These are phyloP conservation scores for Nakaseomyces bracarensis DNA, from an alignment of 1,139 yeast species.

Conservation along the genomic window DNA sequence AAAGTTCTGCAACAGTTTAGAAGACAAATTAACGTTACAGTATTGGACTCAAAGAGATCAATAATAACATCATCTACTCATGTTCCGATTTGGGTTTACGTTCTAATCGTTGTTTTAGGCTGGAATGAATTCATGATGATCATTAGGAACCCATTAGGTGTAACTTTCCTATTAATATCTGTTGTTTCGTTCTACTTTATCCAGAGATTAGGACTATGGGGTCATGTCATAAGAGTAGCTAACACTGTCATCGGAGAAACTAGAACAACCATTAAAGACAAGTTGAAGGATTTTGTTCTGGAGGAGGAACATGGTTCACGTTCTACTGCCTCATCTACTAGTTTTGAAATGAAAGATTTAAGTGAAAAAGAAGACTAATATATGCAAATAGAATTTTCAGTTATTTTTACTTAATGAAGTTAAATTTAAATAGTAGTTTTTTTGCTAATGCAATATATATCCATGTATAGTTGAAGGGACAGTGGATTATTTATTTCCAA, in stretches of 20 bases:
- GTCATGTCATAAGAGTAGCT: slow-evolving; percentile 59
- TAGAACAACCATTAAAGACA: slow-evolving; percentile 47
- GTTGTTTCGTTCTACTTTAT: slow-evolving; percentile 61
- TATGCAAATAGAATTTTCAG: not conserved
- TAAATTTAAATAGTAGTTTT: too few relatives aligned
- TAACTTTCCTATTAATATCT: slow-evolving; percentile 46
- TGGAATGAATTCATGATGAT: slow-evolving; percentile 95
- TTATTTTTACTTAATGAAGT: not conserved
- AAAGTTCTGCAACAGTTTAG: slow-evolving; percentile 55
- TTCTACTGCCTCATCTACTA: not conserved
- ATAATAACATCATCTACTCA: slow-evolving; percentile 62
- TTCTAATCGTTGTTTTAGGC: slow-evolving; percentile 66
- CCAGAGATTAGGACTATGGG: slow-evolving; percentile 63
- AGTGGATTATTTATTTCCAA: too few relatives aligned
- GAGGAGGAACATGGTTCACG: slow-evolving; percentile 24
- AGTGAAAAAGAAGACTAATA: slow-evolving; percentile 1
- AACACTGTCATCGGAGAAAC: slow-evolving; percentile 53
- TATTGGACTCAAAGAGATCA: slow-evolving; percentile 76
- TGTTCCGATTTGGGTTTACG: slow-evolving; percentile 76
- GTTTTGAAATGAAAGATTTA: not conserved
- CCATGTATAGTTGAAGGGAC: too few relatives aligned
- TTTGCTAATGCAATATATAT: not conserved
- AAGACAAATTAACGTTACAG: slow-evolving; percentile 71
- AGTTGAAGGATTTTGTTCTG: slow-evolving; percentile 36
- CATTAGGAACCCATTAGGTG: slow-evolving; percentile 70